phyloP scores from a whole-genome alignment of 306 rosid genomes.

The Lathyrus sativus region DNA sequence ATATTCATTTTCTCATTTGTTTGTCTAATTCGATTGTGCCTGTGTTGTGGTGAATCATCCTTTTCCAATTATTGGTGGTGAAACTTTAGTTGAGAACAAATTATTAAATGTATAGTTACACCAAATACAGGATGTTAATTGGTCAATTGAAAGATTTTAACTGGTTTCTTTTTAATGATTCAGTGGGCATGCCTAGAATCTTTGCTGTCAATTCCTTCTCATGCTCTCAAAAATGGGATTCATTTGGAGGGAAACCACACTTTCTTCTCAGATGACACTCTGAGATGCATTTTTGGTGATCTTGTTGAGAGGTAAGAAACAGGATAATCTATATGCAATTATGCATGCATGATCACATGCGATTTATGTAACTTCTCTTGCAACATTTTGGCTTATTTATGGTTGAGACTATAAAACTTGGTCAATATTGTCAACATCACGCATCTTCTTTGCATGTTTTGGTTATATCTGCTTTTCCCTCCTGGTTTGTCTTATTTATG shows the following conservation, averaged over 20 bases:
- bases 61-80: constrained; percentile 8
- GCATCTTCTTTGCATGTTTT: constrained; percentile 4
- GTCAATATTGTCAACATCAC: constrained; percentile 26
- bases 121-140: constrained; percentile 21
- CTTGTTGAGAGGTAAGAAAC: constrained; percentile 77
- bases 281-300: constrained; percentile 67
- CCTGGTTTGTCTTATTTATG: constrained; percentile 6
- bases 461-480: constrained; percentile 18
- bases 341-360: background rate
- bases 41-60: constrained; percentile 20
- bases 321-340: constrained; percentile 14
- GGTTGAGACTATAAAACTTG: constrained; percentile 9
- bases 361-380: constrained; percentile 31
- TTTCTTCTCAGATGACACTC: constrained; percentile 63
- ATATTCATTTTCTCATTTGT: constrained; percentile 10
- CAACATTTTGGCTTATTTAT: constrained; percentile 17
- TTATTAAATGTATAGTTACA: constrained; percentile 1
- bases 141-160: constrained; percentile 30
- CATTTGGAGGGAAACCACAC: constrained; percentile 43
- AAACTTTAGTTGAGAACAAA: constrained; percentile 21
- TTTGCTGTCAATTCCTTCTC: constrained; percentile 68
- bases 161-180: constrained; percentile 38
- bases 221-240: constrained; percentile 55
- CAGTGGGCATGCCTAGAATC: constrained; percentile 94
- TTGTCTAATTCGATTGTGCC: constrained; percentile 24